Base-by-base conservation (phyloP, 495 filamentous ascomycete genomes). In the Trichoderma gamsii region DNA sequence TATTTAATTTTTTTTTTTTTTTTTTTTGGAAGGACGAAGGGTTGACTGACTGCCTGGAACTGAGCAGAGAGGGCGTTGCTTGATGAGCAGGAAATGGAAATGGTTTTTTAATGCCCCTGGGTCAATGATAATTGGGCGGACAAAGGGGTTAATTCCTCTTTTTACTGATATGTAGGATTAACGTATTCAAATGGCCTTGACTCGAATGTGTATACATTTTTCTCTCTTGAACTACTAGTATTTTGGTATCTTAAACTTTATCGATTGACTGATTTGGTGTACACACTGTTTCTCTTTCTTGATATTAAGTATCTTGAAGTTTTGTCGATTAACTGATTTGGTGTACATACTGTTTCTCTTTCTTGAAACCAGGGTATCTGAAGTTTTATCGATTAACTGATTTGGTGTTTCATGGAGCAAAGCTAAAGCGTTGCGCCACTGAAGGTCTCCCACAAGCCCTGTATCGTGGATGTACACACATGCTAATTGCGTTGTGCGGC, bases 1-100 rank as follows among this genome's bases (percentile, higher is more conserved):
- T 66, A 64, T 67, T 68, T 51, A 66, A 23, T 69, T 67, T 67
- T 69, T 69, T 70, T 66, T 56, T 21, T 12, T 25, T 11, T 56
- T 25, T 21, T 25, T 23, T 23, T 12, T 56, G 51, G n/a, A 56
- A 9, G 21, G 6, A 32, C 23, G 56, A 61, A 61, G 32, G 56
- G 51, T 11, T 11, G 21, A 56, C 6, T 44, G 66, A 72, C 61
- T 69, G 51, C n/a, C 51, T 11, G 51, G 51, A 23, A 16, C n/a
- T 16, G n/a, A n/a, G 16, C 16, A 56, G 21, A n/a, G 4, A 56
- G 51, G 51, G 51, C 51, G 51, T 56, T 56, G 51, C n/a, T 56
- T 56, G 16, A n/a, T 23, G 51, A 56, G 51, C 18, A 21, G n/a
- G 51, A 23, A 56, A 56, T 25, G 51, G 51, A 11, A 7, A 7